Percentiles rank a stretch among this genome's conserved stretches.
These are phyloP conservation scores for Zychaea mexicana DNA, from an alignment of 371 early-diverging fungal genomes.

Conservation along the genomic window DNA sequence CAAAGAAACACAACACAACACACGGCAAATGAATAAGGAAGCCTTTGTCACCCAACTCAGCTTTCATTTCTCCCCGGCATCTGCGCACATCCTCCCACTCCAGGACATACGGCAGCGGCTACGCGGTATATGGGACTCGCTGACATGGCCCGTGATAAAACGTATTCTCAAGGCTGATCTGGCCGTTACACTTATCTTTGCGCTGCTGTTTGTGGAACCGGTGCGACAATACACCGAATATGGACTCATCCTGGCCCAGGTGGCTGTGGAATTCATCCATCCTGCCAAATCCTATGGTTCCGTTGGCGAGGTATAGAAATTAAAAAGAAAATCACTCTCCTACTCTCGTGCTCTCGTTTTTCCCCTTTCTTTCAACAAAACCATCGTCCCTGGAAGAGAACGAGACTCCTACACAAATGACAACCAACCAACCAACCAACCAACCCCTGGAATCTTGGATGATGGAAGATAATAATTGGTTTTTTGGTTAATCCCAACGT, in stretches of 20 bases:
- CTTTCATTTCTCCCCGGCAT: slow-evolving; percentile 37
- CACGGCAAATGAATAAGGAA: slow-evolving; percentile 18
- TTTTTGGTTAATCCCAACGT: not conserved
- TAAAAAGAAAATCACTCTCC: too few species aligned
- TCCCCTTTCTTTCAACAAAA: too few species aligned
- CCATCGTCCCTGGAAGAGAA: too few species aligned
- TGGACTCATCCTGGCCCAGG: slow-evolving; percentile 32
- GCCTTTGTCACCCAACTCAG: slow-evolving; percentile 19
- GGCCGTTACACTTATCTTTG: slow-evolving; percentile 40
- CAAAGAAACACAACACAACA: not conserved
- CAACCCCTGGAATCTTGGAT: too few species aligned
- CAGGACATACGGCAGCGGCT: slow-evolving; percentile 35
- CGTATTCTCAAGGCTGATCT: slow-evolving; percentile 49
- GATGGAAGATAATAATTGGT: too few species aligned
- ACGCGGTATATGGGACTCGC: slow-evolving; percentile 32
- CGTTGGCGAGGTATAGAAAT: slow-evolving; percentile 37
- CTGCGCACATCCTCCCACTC: slow-evolving; percentile 32
- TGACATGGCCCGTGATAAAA: slow-evolving; percentile 41
- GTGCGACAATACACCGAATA: slow-evolving; percentile 21
- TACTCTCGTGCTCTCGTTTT: too few species aligned
- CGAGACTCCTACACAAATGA: too few species aligned
- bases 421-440: too few species aligned
- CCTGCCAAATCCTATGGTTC: slow-evolving; percentile 48
- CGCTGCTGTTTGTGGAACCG: slow-evolving; percentile 31
- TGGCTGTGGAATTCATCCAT: slow-evolving; percentile 50